Evolutionary conservation across 2,329 filamentous ascomycete species (phyloP).

Genomic region (Leptographium procerum): DNA sequence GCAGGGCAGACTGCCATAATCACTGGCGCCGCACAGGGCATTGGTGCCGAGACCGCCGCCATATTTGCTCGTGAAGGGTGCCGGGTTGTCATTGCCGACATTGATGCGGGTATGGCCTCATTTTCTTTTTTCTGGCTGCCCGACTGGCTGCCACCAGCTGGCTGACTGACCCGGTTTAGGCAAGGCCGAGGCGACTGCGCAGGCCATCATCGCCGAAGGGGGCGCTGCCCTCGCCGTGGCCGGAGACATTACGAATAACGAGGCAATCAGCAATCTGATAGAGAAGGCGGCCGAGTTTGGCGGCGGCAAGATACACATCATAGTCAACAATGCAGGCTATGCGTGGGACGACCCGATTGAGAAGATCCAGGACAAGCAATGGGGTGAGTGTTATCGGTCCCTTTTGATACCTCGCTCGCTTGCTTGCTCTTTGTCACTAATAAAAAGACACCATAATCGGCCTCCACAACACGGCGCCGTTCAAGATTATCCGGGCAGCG

Average conservation of each 20-base stretch:
- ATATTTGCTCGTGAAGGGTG: constrained; percentile 83
- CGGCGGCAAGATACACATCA: constrained; percentile 76
- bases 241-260: constrained; percentile 63
- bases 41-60: constrained; percentile 72
- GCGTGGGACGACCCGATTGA: constrained; percentile 91
- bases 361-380: constrained; percentile 85
- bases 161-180: constrained; percentile 20
- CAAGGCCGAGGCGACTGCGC: constrained; percentile 58
- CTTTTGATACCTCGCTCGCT: background rate
- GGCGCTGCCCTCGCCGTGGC: constrained; percentile 61
- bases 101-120: constrained; percentile 42
- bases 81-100: constrained; percentile 73
- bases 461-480: constrained; percentile 75
- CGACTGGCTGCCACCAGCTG: background rate
- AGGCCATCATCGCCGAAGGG: constrained; percentile 55
- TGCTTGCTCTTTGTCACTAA: no score
- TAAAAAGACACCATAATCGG: constrained; percentile 59
- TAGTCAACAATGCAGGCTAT: constrained; percentile 86
- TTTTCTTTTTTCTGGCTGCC: no score
- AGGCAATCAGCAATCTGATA: constrained; percentile 63
- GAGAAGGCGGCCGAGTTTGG: constrained; percentile 69
- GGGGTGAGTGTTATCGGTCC: constrained; percentile 30
- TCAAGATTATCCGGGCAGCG: constrained; percentile 68
- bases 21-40: constrained; percentile 77
- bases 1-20: constrained; percentile 76